phyloP scores from a whole-genome alignment of 805 yeast species.

The Ogataea ramenticola region DNA sequence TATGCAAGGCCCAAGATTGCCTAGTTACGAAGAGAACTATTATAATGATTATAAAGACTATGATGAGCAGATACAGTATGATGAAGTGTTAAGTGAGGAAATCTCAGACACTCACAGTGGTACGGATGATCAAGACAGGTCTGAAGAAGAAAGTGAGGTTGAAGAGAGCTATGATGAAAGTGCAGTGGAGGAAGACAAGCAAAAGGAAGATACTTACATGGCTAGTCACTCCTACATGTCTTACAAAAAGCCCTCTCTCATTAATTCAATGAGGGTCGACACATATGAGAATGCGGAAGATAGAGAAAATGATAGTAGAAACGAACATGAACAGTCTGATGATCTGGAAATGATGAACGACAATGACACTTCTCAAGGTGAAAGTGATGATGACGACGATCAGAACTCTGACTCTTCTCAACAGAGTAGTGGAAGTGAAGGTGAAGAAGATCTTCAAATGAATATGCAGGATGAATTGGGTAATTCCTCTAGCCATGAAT shows the following conservation, averaged over 20 bases:
- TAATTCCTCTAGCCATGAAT: not conserved
- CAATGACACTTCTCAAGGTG: not conserved
- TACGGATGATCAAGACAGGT: not conserved
- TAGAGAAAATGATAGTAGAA: not conserved
- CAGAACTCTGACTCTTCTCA: no score
- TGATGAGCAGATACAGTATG: not conserved
- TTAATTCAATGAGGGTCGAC: not conserved
- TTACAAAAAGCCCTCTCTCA: not conserved
- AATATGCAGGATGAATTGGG: no score
- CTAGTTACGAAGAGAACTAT: not conserved
- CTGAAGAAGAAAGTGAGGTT: conserved; percentile 4
- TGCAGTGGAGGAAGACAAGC: not conserved
- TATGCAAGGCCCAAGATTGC: not conserved
- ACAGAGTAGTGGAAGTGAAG: no score
- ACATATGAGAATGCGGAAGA: not conserved
- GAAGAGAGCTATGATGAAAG: conserved; percentile 1
- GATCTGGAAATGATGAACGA: not conserved
- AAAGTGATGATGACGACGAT: not conserved
- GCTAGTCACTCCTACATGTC: not conserved
- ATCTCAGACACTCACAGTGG: conserved; percentile 1
- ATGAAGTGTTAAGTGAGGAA: not conserved
- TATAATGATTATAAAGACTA: no score
- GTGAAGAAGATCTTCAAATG: no score
- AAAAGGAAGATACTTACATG: not conserved
- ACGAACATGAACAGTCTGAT: not conserved